phyloP scores from a whole-genome alignment of 306 rosid species.

The Fagus sylvatica region DNA sequence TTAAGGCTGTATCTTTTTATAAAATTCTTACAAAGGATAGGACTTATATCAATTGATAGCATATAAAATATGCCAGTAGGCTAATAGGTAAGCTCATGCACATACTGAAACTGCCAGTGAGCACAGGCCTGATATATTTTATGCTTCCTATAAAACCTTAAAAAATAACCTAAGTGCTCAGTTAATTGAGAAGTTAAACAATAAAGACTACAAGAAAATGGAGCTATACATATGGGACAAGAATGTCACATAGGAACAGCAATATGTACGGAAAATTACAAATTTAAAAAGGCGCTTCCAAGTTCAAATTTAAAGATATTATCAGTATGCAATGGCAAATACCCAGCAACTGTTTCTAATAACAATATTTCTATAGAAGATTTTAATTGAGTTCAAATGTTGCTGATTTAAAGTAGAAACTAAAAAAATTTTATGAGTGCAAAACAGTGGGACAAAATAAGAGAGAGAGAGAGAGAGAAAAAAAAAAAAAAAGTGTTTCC shows the following conservation, averaged over 20 bases:
- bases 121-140: background rate
- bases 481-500: background rate
- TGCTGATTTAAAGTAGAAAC: background rate
- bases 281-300: background rate
- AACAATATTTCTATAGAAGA: background rate
- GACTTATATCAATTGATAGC: background rate
- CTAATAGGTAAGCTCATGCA: background rate
- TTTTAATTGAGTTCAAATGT: background rate
- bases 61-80: background rate
- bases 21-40: background rate
- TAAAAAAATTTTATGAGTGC: too few species aligned
- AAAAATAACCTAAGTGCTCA: background rate
- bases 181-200: background rate
- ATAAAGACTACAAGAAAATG: background rate
- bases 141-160: background rate
- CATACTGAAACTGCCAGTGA: background rate
- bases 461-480: background rate
- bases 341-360: background rate
- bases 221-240: background rate
- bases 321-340: too few species aligned
- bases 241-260: background rate
- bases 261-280: background rate
- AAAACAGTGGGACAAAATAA: too few species aligned
- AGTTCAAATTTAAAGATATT: background rate
- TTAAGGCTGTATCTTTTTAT: background rate